A percentile compares a stretch with the other conserved stretches of the same genome.
These are phyloP conservation scores for Selaginella tamariscina DNA, from an alignment of 75 land plant species.

Conservation along the genomic window DNA sequence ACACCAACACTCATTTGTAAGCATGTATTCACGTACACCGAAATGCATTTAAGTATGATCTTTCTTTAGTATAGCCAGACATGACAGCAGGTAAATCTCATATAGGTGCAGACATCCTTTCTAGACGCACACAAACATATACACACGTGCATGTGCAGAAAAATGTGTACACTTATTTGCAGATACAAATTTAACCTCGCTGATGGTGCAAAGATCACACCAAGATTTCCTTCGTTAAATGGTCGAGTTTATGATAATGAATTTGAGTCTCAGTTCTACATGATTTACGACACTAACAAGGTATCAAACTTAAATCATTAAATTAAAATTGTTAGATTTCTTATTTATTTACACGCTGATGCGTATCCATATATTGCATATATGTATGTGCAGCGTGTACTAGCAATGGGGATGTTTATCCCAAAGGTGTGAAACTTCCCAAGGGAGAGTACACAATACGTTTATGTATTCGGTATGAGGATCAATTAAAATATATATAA, in stretches of 20 bases:
- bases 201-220: conserved; percentile 65
- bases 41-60: too few relatives aligned
- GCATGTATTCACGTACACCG: too few relatives aligned
- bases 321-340: not conserved
- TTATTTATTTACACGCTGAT: too few relatives aligned
- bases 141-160: conserved; percentile 57
- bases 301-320: conserved; percentile 11
- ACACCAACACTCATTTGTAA: too few relatives aligned
- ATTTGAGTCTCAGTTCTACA: conserved; percentile 94
- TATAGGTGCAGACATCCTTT: too few relatives aligned
- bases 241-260: conserved; percentile 82
- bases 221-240: conserved; percentile 74
- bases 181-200: conserved; percentile 86
- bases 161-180: conserved; percentile 40
- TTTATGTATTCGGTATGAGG: conserved; percentile 51
- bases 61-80: too few relatives aligned
- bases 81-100: too few relatives aligned
- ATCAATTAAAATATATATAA: not conserved
- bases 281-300: conserved; percentile 74
- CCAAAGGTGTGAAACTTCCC: conserved; percentile 55
- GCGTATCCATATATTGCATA: not conserved
- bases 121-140: too few relatives aligned
- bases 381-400: conserved; percentile 45
- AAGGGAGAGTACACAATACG: conserved; percentile 80
- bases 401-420: conserved; percentile 78